phyloP scores from a whole-genome alignment of 371 early-diverging fungal species.

The Syncephalastrum racemosum region DNA sequence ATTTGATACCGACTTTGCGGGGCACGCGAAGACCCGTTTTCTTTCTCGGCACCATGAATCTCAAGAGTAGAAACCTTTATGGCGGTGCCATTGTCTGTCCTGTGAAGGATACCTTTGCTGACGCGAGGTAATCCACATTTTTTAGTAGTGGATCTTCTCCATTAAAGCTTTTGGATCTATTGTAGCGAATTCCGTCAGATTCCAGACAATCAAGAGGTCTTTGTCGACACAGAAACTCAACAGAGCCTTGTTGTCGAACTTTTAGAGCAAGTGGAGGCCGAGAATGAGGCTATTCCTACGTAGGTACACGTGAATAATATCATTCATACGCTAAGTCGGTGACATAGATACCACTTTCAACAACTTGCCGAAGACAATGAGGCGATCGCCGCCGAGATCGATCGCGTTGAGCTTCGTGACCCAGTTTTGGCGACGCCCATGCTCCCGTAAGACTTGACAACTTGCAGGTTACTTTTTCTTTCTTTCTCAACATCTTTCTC shows the following conservation, averaged over 20 bases:
- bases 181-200: constrained; percentile 76
- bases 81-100: constrained; percentile 70
- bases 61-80: constrained; percentile 27
- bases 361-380: constrained; percentile 81
- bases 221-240: constrained; percentile 69
- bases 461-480: not conserved
- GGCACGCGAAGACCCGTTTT: too few species aligned
- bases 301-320: constrained; percentile 24
- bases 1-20: too few species aligned
- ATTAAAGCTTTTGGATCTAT: not conserved
- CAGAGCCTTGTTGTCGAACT: constrained; percentile 86
- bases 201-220: constrained; percentile 93
- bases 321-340: not conserved
- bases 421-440: constrained; percentile 35
- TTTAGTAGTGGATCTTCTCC: not conserved
- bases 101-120: constrained; percentile 58
- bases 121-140: constrained; percentile 57
- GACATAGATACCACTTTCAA: constrained; percentile 69
- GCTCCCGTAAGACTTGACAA: constrained; percentile 51
- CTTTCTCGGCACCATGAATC: too few species aligned
- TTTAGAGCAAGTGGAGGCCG: constrained; percentile 63
- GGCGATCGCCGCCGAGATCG: constrained; percentile 41
- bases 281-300: constrained; percentile 54
- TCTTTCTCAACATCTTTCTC: not conserved
- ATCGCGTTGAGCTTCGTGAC: constrained; percentile 24